These are phyloP conservation scores for Arachis monticola DNA, from an alignment of 331 rosid species.

Conservation along the genomic window DNA sequence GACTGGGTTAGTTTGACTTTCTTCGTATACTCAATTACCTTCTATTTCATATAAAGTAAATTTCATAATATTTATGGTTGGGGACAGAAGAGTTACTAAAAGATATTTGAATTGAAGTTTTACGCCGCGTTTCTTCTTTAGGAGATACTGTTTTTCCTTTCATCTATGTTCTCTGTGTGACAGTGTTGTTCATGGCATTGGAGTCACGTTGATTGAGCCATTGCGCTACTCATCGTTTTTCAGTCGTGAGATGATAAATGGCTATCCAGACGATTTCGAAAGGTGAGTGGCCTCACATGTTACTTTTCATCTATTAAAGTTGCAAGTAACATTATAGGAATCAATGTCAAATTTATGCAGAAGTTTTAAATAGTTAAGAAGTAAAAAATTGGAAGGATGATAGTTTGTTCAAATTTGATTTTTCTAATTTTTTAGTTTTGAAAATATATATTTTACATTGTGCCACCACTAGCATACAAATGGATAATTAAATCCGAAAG, in stretches of 20 bases:
- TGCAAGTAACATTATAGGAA: slow-evolving; percentile 19
- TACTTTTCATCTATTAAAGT: slow-evolving; percentile 20
- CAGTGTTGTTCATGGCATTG: slow-evolving; percentile 84
- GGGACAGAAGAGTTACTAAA: slow-evolving; percentile 16
- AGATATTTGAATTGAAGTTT: slow-evolving; percentile 33
- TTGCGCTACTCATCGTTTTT: slow-evolving; percentile 66
- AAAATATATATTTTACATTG: slow-evolving; percentile 2
- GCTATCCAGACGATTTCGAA: slow-evolving; percentile 93
- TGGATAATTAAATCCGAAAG: slow-evolving; percentile 12
- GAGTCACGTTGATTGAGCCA: slow-evolving; percentile 89
- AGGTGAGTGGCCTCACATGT: slow-evolving; percentile 54
- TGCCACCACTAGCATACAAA: slow-evolving; percentile 10
- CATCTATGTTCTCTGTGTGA: slow-evolving; percentile 44
- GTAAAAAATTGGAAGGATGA: not conserved
- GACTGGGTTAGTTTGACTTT: slow-evolving; percentile 73
- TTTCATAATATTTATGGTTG: slow-evolving; percentile 6
- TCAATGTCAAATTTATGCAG: not conserved
- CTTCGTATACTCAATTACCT: not conserved
- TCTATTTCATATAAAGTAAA: slow-evolving; percentile 13
- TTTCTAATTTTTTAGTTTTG: slow-evolving; percentile 6
- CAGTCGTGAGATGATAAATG: slow-evolving; percentile 75
- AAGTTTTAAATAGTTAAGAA: not conserved
- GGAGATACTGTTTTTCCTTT: slow-evolving; percentile 40
- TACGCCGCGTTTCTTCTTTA: slow-evolving; percentile 19
- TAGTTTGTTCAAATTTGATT: slow-evolving; percentile 5